These are phyloP conservation scores for Lasiosphaeris hirsuta DNA, from an alignment of 495 filamentous ascomycete genomes.

Conservation along the genomic window DNA sequence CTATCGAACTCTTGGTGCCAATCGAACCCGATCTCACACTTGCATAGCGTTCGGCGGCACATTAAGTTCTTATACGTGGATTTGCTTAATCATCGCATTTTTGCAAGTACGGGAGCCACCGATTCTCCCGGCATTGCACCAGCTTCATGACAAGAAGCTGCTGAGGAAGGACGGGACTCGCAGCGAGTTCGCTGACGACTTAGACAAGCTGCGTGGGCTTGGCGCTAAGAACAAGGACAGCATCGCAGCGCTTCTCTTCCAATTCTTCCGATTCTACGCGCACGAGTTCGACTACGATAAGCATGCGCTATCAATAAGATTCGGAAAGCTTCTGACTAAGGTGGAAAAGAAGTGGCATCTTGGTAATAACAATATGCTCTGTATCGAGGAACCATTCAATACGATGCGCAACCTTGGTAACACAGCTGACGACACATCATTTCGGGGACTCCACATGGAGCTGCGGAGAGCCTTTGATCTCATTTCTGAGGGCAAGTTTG, in stretches of 20 bases:
- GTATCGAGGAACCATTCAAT: constrained; percentile 97
- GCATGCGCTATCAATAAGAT: constrained; percentile 79
- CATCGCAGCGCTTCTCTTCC: constrained; percentile 78
- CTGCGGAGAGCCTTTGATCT: constrained; percentile 82
- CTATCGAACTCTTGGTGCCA: neutral
- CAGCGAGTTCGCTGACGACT: constrained; percentile 80
- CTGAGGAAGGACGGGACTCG: constrained; percentile 57
- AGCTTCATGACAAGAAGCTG: constrained; percentile 62
- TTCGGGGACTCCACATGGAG: constrained; percentile 85
- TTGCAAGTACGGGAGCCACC: constrained; percentile 86
- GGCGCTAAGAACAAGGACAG: constrained; percentile 79
- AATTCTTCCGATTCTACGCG: constrained; percentile 92
- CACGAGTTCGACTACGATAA: constrained; percentile 90
- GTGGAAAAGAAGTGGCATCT: constrained; percentile 82
- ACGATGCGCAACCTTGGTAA: constrained; percentile 90
- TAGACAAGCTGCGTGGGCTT: constrained; percentile 66
- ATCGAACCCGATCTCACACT: constrained; percentile 7
- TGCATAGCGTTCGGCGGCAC: constrained; percentile 80
- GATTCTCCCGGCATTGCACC: constrained; percentile 82
- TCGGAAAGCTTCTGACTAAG: constrained; percentile 78
- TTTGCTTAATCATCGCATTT: constrained; percentile 96
- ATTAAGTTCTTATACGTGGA: constrained; percentile 99
- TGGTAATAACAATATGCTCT: constrained; percentile 73
- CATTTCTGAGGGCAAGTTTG: constrained; percentile 69
- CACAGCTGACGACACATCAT: constrained; percentile 91